Conservation (phyloP, 148 eudicot genomes). For the Fagopyrum homotropicum region DNA sequence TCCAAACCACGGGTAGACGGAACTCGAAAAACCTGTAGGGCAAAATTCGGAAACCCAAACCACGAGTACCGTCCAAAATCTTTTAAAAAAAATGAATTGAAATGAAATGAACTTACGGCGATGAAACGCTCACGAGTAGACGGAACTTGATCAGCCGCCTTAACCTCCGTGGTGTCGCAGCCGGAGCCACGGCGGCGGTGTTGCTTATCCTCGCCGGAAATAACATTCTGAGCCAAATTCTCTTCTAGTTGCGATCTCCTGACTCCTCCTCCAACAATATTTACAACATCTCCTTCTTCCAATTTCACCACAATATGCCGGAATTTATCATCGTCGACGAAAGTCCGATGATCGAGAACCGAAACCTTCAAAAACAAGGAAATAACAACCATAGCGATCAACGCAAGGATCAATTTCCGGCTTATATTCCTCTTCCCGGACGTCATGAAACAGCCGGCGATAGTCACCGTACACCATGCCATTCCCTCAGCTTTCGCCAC, state of each 20-base stretch:
- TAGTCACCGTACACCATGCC: slow-evolving; percentile 6
- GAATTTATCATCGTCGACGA: background rate
- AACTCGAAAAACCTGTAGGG: no score
- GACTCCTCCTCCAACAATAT: background rate
- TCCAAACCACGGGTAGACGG: no score
- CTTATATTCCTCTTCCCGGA: background rate
- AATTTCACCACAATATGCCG: background rate
- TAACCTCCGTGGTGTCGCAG: background rate
- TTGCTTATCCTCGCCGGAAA: background rate
- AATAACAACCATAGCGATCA: background rate
- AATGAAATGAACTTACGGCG: background rate
- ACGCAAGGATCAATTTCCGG: background rate
- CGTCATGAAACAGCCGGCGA: background rate
- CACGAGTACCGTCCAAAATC: no score
- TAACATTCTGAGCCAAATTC: background rate
- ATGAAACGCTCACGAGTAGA: background rate
- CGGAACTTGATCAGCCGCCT: background rate
- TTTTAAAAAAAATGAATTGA: background rate
- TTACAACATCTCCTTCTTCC: background rate
- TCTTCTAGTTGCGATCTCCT: background rate
- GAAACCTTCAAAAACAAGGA: slow-evolving; percentile 4
- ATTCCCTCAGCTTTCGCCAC: background rate
- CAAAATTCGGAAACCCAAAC: no score
- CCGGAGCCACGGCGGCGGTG: background rate
- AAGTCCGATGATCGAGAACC: background rate